These are phyloP conservation scores for Cicer chorassanicum DNA, from an alignment of 306 rosid genomes.

Conservation along the genomic window DNA sequence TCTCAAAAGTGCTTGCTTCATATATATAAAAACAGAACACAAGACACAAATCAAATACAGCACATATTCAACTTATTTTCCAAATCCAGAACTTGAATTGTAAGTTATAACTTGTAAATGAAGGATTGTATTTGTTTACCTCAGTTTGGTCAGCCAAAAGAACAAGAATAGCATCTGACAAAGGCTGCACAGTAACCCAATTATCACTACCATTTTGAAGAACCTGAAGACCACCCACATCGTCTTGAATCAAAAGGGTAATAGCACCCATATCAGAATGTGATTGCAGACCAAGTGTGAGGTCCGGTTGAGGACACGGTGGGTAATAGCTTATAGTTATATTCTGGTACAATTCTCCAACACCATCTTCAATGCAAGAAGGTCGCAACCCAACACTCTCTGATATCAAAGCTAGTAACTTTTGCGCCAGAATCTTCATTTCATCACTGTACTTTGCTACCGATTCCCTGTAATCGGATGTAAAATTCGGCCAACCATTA, in stretches of 20 bases:
- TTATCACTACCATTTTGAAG: constrained; percentile 49
- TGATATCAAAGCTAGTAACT: constrained; percentile 65
- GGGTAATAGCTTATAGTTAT: constrained; percentile 89
- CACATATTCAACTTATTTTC: constrained; percentile 5
- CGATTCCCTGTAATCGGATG: constrained; percentile 57
- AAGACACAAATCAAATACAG: neutral
- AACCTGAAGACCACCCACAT: constrained; percentile 86
- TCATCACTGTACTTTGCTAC: constrained; percentile 59
- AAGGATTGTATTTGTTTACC: constrained; percentile 50
- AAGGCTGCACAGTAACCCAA: constrained; percentile 74
- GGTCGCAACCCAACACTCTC: constrained; percentile 71
- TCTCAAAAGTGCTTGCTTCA: neutral
- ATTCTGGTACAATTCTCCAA: constrained; percentile 79
- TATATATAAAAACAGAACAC: neutral
- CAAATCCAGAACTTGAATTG: neutral
- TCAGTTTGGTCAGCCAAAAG: constrained; percentile 86
- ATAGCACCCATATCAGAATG: constrained; percentile 89
- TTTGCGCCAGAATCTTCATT: constrained; percentile 64
- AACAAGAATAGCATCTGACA: constrained; percentile 75
- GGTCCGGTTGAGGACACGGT: constrained; percentile 83
- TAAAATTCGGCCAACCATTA: constrained; percentile 70
- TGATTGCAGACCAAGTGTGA: constrained; percentile 84
- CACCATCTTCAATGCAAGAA: constrained; percentile 66
- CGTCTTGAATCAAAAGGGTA: constrained; percentile 82
- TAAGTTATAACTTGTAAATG: neutral